Evolutionary conservation across 148 eudicot species (phyloP), one percentile per base, ranked within the genome.

Genomic region (Hydrangea macrophylla): DNA sequence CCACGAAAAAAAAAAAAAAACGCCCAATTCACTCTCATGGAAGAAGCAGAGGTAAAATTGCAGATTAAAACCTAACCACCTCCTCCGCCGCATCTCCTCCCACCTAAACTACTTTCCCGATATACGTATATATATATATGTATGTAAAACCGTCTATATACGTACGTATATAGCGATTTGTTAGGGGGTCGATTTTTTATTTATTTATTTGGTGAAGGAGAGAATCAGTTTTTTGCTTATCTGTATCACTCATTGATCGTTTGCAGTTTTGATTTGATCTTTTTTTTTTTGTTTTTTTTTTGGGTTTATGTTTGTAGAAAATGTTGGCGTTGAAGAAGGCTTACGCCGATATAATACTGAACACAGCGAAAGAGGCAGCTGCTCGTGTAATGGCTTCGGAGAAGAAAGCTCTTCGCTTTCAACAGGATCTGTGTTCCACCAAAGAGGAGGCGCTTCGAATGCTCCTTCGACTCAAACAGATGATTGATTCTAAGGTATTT

Each of bases 321-420:
- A 78, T 86, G 79, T 77, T 69, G 71, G 87, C 82, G 50, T 26
- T 87, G 75, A 90, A 85, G 76, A 81, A 71, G 74, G 90, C 82
- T 1, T 90, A 83, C 48, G 96, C 96, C 55, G 92, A 87, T 42
- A 67, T 85, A 44, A 83, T 90, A 54, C 73, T 83, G 45, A 90
- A 84, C 76, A 76, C 88, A 26, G 69, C 90, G 9, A 87, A 85
- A 56, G 96, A 87, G 73, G 96, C 96, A 40, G 92, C 92, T 12
- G 82, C 82, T 22, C 79, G 90, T 37, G 73, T 84, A 22, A 83
- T 87, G 90, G 83, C 53, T 64, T 77, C 88, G 33, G 92, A 86
- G 59, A 48, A 72, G 2, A 83, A 79, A 55, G 84, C 96, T 11
- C 68, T 58, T 30, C 51, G 78, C 15, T 70, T 67, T 69, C 76